Percentiles rank a stretch among this genome's conserved stretches.
Conservation (phyloP, 257 asterid genomes). For the Fraxinus anomala region DNA sequence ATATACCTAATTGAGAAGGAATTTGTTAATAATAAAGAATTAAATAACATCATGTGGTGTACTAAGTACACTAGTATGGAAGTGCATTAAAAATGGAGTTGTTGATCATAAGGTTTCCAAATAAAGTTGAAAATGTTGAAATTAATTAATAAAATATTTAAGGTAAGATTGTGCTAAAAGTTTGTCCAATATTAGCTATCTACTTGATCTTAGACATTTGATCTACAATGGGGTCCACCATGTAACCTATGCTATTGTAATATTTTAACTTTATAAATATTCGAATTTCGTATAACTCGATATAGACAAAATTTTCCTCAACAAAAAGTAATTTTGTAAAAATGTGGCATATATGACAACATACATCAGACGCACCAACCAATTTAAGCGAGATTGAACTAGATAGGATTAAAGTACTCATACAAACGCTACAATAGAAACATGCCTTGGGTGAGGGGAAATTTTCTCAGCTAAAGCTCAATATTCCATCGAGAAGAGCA, state of each 20-base stretch:
- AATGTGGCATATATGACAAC: too few relatives aligned
- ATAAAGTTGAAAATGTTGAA: background rate
- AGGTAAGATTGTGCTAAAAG: background rate
- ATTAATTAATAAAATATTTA: background rate
- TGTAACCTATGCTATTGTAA: constrained; percentile 4
- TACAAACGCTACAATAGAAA: background rate
- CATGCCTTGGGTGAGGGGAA: too few relatives aligned
- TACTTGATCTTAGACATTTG: constrained; percentile 35
- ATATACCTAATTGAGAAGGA: constrained; percentile 31
- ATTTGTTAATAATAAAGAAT: background rate
- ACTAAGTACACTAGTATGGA: constrained; percentile 57
- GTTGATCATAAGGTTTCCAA: background rate
- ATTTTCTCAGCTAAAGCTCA: background rate
- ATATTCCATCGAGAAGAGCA: background rate
- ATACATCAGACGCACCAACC: too few relatives aligned
- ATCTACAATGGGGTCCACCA: constrained; percentile 26
- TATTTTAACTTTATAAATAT: background rate
- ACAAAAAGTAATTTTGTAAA: too few relatives aligned
- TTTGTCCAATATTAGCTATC: constrained; percentile 27
- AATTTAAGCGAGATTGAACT: background rate
- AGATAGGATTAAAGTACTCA: background rate
- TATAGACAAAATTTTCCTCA: too few relatives aligned
- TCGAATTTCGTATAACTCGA: too few relatives aligned
- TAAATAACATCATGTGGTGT: constrained; percentile 52
- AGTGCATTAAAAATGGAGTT: constrained; percentile 33